Evolutionary conservation across 148 eudicot genomes (phyloP), one percentile per base, ranked within the genome.

Genomic region (Selenicereus undatus): DNA sequence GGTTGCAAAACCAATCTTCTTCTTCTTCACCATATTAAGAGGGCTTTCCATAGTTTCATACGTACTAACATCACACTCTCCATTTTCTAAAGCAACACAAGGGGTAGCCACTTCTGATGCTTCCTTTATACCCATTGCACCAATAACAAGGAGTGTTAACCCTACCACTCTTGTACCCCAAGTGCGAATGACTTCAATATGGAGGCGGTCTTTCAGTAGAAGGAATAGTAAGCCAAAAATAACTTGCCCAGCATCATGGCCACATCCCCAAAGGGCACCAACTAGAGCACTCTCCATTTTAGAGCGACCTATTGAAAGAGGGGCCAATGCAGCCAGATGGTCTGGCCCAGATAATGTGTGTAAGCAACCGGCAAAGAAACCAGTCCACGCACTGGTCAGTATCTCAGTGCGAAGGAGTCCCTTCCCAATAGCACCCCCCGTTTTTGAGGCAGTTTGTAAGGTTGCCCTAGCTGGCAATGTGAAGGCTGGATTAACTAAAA

Each of bases 181-280:
- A 0, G 94, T 94, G 70, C 90, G 83, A 58, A 96, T 88, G 13
- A 94, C 73, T 84, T 96, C 99, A 20, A 96, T 96, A 70, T 92
- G 99, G 77, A 96, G 99, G 0, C 98, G 94, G 62, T 96, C 99
- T 76, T 96, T 94, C 22, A 96, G 88, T 4, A 96, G 84, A 26
- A 96, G 86, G 78, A 96, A 96, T 18, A 94, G 74, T 43, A 96
- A 78, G 75, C 99, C 99, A 12, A 96, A 96, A 42, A 96, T 87
- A 27, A 94, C 60, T 78, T 96, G 99, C 51, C 99, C 99, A 0
- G 97, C 97, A 84, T 96, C 97, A 64, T 96, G 99, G 45, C 99
- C 99, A 42, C 98, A 92, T 0, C 99, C 99, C 99, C 99, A 96
- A 27, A 96, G 95, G 76, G 99, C 99, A 45, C 99, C 99, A 11